phyloP scores from a whole-genome alignment of 805 yeast species.

The Starmerella asiatica region DNA sequence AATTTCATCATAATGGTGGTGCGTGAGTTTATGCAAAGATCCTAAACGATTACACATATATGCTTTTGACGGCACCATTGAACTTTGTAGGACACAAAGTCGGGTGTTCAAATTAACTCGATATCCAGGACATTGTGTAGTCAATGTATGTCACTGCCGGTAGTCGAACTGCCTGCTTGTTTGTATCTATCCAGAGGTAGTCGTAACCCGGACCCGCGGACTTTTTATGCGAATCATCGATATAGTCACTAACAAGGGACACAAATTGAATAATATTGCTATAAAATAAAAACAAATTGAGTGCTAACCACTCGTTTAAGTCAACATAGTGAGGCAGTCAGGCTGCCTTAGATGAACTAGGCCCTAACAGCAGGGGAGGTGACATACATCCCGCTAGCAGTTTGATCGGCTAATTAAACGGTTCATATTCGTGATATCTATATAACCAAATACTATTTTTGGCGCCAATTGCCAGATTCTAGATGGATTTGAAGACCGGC shows the following conservation, averaged over 20 bases:
- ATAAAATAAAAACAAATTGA: conserved; percentile 80
- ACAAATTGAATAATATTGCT: conserved; percentile 76
- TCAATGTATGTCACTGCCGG: conserved; percentile 93
- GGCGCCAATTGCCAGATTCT: too few relatives aligned
- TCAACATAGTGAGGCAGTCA: conserved; percentile 93
- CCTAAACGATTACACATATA: conserved; percentile 82
- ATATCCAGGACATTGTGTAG: conserved; percentile 80
- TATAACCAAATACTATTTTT: too few relatives aligned
- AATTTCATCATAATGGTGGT: conserved; percentile 85
- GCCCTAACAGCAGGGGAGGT: too few relatives aligned
- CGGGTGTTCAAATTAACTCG: conserved; percentile 77
- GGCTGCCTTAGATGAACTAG: too few relatives aligned
- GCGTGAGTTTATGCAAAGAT: conserved; percentile 87
- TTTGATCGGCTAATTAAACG: too few relatives aligned
- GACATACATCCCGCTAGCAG: too few relatives aligned
- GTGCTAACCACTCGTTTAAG: conserved; percentile 87
- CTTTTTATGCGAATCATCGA: conserved; percentile 76
- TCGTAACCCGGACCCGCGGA: conserved; percentile 88
- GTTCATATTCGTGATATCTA: too few relatives aligned
- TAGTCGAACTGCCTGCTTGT: conserved; percentile 66
- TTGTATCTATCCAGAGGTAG: conserved; percentile 76
- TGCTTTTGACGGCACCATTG: conserved; percentile 68
- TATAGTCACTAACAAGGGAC: conserved; percentile 80
- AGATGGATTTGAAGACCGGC: too few relatives aligned
- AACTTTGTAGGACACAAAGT: conserved; percentile 84